phyloP scores from a whole-genome alignment of 2,329 filamentous ascomycete species.

The Aspergillus versicolor region DNA sequence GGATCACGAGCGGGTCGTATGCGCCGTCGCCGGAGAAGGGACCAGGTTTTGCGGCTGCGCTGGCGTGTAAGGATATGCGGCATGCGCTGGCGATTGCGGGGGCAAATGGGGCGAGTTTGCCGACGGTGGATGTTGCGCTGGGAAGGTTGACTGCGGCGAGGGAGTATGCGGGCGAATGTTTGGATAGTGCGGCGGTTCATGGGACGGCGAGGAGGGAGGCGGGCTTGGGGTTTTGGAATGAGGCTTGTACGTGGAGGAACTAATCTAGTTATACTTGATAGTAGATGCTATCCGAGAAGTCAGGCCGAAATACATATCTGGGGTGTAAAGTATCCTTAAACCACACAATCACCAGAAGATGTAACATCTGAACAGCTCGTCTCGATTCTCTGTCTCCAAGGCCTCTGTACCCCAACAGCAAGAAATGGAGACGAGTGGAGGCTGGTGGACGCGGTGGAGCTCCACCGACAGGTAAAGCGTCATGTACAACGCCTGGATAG shows the following conservation, averaged over 20 bases:
- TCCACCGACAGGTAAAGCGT: too few species aligned
- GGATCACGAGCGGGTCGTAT: conserved; percentile 20
- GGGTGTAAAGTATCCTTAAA: too few species aligned
- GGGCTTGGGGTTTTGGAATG: background rate
- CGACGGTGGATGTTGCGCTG: background rate
- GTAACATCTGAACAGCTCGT: too few species aligned
- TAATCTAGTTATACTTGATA: too few species aligned
- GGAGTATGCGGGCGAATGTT: background rate
- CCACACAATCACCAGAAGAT: too few species aligned
- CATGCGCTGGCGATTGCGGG: conserved; percentile 11
- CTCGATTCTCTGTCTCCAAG: too few species aligned
- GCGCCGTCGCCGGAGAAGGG: conserved; percentile 14
- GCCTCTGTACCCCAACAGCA: too few species aligned
- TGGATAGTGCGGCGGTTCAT: background rate
- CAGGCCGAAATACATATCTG: too few species aligned
- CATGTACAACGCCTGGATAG: too few species aligned
- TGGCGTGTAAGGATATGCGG: conserved; percentile 17
- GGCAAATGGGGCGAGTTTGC: background rate
- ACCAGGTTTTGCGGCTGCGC: conserved; percentile 17
- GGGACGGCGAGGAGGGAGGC: background rate
- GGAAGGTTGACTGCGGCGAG: background rate
- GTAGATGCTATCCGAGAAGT: too few species aligned
- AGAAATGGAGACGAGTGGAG: too few species aligned
- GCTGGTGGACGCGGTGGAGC: too few species aligned
- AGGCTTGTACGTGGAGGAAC: background rate